Evolutionary conservation across 1,284 basidiomycete species (phyloP), one percentile per base, ranked within the genome.

Genomic region (Microbotryomycetes sp.): DNA sequence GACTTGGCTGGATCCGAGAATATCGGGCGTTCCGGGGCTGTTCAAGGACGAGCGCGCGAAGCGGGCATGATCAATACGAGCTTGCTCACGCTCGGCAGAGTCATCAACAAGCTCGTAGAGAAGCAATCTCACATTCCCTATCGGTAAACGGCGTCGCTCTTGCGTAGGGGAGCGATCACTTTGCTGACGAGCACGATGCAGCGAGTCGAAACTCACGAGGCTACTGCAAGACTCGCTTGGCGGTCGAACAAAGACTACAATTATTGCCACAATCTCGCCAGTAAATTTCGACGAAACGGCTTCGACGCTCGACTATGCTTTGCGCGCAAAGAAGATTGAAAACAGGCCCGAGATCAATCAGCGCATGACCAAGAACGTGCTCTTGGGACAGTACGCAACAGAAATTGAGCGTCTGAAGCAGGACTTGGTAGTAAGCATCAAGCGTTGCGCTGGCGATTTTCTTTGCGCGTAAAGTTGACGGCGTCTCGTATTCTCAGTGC

Each of bases 51-150:
- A 59, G 96, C 94, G 2, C 81, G 91, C 68, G 96, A 99, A 74
- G 96, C 96, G 1, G 96, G 96, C 7, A 96, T 96, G 88, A 99
- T 99, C 76, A 99, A 99, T 73, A 91, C 97, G 77, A 96, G 91
- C 73, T 79, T 99, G 45, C 79, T 99, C 5, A 97, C 96, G 23
- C 85, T 99, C 15, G 96, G 96, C 1, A 81, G 96, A 48, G 96
- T 99, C 51, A 98, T 99, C 74, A 97, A 94, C 69, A 91, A 91
- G 7, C 82, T 99, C 41, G 94, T 97, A 54, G 94, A 97, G 71
- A 88, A 86, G 72, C 59, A 29, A 30, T 52, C 56, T 79, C 84
- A 53, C 92, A 98, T 76, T 53, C 96, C 96, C 3, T 99, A 98
- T 75, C 84, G 92, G 88, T 88, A 69, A 69, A 80, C 69, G 13